Percentiles rank a stretch among this genome's conserved stretches.
phyloP scores from a whole-genome alignment of 805 yeast genomes.

The Barnettozyma botsteinii region DNA sequence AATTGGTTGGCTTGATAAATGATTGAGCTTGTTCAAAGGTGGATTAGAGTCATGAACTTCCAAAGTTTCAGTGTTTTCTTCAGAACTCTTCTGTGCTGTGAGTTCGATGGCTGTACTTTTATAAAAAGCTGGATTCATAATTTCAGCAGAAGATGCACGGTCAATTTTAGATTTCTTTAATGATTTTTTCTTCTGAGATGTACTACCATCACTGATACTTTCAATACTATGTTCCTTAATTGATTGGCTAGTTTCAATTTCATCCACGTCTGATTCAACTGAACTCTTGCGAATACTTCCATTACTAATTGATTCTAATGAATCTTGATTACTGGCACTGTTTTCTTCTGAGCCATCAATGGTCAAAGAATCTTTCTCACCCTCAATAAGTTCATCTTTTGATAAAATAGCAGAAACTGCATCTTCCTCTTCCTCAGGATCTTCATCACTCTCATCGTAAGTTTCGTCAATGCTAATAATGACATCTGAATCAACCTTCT shows the following conservation, averaged over 20 bases:
- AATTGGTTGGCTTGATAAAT: not conserved
- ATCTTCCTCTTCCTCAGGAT: not conserved
- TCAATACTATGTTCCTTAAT: not conserved
- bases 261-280: not conserved
- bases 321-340: not conserved
- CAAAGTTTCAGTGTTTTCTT: not conserved
- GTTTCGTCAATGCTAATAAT: too few species aligned
- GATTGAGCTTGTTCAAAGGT: not conserved
- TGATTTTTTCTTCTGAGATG: not conserved
- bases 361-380: conserved; percentile 1
- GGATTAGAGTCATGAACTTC: conserved; percentile 1
- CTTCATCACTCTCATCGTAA: not conserved
- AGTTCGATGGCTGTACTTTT: conserved; percentile 6
- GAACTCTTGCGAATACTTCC: not conserved
- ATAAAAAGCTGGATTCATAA: not conserved
- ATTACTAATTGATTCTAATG: not conserved
- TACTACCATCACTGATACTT: not conserved
- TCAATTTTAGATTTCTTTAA: not conserved
- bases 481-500: too few species aligned
- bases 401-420: not conserved
- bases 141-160: too few species aligned
- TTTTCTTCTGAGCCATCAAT: not conserved
- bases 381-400: not conserved
- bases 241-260: not conserved
- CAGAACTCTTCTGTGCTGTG: not conserved